Evolutionary conservation across 805 yeast species (phyloP).

Genomic region (Sporopachydermia lactativora): DNA sequence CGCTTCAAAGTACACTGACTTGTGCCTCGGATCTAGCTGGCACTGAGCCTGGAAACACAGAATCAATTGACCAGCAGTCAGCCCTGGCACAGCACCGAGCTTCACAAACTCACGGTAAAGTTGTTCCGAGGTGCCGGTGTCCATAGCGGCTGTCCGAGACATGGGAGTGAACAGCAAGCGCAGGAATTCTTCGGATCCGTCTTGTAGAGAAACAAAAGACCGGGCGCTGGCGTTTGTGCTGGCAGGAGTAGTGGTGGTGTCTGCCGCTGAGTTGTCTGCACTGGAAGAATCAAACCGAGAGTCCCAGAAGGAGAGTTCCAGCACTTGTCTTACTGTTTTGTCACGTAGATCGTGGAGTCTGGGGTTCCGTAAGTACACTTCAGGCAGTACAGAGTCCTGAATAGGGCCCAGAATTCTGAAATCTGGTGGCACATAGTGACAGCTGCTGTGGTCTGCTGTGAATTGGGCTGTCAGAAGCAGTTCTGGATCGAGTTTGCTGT

Average conservation of each 20-base stretch:
- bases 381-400: background rate
- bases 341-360: constrained; percentile 26
- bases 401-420: constrained; percentile 12
- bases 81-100: constrained; percentile 34
- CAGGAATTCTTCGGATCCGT: too few species aligned
- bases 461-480: constrained; percentile 34
- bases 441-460: constrained; percentile 22
- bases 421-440: constrained; percentile 34
- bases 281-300: too few species aligned
- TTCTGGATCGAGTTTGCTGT: constrained; percentile 40
- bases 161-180: too few species aligned
- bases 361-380: constrained; percentile 14
- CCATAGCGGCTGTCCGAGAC: too few species aligned
- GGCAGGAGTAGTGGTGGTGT: too few species aligned
- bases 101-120: constrained; percentile 34
- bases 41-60: constrained; percentile 30
- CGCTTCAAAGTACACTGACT: constrained; percentile 45
- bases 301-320: too few species aligned
- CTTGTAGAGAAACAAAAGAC: too few species aligned
- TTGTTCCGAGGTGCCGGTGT: too few species aligned
- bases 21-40: constrained; percentile 27
- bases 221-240: too few species aligned
- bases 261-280: too few species aligned
- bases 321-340: constrained; percentile 35
- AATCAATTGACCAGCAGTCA: constrained; percentile 33